Evolutionary conservation across 139 green algal species (phyloP).

Genomic region (Chlamydomonas applanata): DNA sequence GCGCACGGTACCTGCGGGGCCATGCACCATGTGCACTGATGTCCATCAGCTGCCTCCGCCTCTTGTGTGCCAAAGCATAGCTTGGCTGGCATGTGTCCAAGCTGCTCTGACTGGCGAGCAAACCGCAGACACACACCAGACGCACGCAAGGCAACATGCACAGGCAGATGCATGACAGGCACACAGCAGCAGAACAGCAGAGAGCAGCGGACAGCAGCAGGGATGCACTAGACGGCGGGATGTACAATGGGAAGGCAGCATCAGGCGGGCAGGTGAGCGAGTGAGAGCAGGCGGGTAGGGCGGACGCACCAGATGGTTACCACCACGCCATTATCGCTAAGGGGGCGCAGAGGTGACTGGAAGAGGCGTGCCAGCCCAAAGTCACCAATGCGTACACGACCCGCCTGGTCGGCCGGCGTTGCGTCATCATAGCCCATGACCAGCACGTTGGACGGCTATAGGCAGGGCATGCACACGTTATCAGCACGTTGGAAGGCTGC

Average conservation of each 20-base stretch:
- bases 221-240: background rate
- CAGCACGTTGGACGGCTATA: constrained; percentile 77
- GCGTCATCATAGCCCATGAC: constrained; percentile 56
- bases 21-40: too few species aligned
- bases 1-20: constrained; percentile 38
- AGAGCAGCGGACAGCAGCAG: background rate
- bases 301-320: constrained; percentile 85
- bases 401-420: constrained; percentile 9
- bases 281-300: background rate
- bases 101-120: too few species aligned
- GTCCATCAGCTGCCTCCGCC: too few species aligned
- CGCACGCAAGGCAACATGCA: too few species aligned
- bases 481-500: constrained; percentile 1
- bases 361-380: constrained; percentile 68
- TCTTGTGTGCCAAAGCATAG: too few species aligned
- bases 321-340: constrained; percentile 75
- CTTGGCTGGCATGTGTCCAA: too few species aligned
- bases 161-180: too few species aligned
- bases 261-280: background rate
- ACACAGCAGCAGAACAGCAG: background rate
- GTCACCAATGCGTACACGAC: constrained; percentile 67
- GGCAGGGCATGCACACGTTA: too few species aligned
- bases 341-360: constrained; percentile 49
- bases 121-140: too few species aligned
- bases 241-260: background rate